Evolutionary conservation across 768 basidiomycete genomes (phyloP), one percentile per base, ranked within the genome.

Genomic region (Hygrophorus pudorinus): DNA sequence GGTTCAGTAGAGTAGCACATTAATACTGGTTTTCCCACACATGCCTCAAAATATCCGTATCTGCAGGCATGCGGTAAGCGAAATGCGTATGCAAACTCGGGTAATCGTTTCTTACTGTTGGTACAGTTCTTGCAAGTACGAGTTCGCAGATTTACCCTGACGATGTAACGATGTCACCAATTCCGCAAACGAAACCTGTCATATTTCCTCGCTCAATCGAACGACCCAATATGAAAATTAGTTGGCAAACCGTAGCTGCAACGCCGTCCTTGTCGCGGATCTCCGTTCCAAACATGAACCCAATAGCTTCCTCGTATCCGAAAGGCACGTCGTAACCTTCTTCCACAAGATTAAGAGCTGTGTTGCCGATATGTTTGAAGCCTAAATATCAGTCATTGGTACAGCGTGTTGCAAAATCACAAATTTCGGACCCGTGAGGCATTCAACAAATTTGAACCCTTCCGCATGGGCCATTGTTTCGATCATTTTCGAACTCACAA

Each of bases 221-320:
- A 37, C 28, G 29, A 7, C 16, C 10, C 20, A 5, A 53, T 35
- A 5, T 9, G 9, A 18, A 35, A 13, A 40, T 37, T 16, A 7
- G 32, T 14, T 46, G 24, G 54, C 61, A 53, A 52, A 89, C 89
- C 17, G 81, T 78, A 4, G 88, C 87, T 40, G 84, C 75, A 41
- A 93, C 76, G 2, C 90, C 90, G 56, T 93, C 90, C 58, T 93
- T 93, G 58, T 93, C 90, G 29, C 84, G 71, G 51, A 92, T 76
- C 20, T 78, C 66, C 11, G 75, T 66, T 20, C 86, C 85, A 59
- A 89, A 79, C 87, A 91, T 91, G 56, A 76, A 93, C 2, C 90
- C 90, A 44, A 93, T 91, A 1, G 91, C 90, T 62, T 93, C 90
- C 56, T 93, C 90, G 54, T 93, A 93, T 8, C 81, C 87, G 54